Percentiles rank a stretch among this genome's conserved stretches.
Evolutionary conservation across 805 yeast genomes (phyloP).

Genomic region (Teunomyces funiuensis): DNA sequence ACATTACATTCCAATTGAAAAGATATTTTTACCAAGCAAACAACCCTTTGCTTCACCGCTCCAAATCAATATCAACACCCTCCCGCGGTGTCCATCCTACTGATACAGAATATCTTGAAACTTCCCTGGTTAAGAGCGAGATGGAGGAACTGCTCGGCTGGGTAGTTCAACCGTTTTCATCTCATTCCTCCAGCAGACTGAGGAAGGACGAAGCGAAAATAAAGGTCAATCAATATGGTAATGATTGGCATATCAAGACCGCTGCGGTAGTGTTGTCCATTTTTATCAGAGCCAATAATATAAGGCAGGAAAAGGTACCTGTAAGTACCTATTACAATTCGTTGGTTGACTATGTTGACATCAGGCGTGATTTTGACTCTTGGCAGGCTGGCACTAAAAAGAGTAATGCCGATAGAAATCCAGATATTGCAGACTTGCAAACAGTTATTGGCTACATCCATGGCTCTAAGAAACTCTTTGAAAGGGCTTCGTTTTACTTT

Average conservation of each 20-base stretch:
- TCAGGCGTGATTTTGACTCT: slow-evolving; percentile 75
- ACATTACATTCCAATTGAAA: slow-evolving; percentile 73
- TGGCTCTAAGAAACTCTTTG: slow-evolving; percentile 28
- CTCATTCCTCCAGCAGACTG: neutral
- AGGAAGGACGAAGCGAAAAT: slow-evolving; percentile 31
- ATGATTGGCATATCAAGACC: slow-evolving; percentile 77
- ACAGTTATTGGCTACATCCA: slow-evolving; percentile 49
- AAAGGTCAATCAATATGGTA: slow-evolving; percentile 60
- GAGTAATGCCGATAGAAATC: slow-evolving; percentile 1
- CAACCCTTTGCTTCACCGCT: slow-evolving; percentile 20
- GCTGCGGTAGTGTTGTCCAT: slow-evolving; percentile 61
- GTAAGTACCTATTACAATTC: slow-evolving; percentile 68
- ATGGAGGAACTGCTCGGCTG: slow-evolving; percentile 8
- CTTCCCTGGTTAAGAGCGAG: slow-evolving; percentile 20
- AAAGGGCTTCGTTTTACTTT: slow-evolving; percentile 49
- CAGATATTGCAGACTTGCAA: slow-evolving; percentile 29
- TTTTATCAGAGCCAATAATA: slow-evolving; percentile 53
- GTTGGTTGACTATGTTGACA: slow-evolving; percentile 75
- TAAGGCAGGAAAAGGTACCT: slow-evolving; percentile 25
- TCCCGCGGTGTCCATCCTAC: neutral
- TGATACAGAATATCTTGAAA: slow-evolving; percentile 24
- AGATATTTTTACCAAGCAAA: slow-evolving; percentile 45
- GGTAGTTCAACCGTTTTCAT: neutral
- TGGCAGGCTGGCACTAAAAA: slow-evolving; percentile 60
- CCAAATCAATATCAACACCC: slow-evolving; percentile 3